Percentiles rank a stretch among this genome's conserved stretches.
Evolutionary conservation across 164 flowering plant species (phyloP).

Genomic region (Amborella trichopoda): DNA sequence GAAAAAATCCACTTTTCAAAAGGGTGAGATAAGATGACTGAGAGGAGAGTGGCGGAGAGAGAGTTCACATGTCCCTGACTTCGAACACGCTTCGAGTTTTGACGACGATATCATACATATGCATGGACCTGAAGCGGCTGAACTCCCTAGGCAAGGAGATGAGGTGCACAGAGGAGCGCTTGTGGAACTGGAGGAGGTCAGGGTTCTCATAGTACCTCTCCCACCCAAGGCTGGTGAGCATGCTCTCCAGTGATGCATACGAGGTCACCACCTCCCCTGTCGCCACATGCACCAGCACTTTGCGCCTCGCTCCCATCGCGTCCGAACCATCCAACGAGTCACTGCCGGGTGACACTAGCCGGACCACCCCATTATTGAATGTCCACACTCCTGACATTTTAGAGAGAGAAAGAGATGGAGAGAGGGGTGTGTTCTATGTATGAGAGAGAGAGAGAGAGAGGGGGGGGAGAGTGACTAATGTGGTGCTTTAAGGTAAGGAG

Average conservation of each 20-base stretch:
- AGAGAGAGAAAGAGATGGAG: too few relatives aligned
- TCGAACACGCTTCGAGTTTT: slow-evolving; percentile 62
- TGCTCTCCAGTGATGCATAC: slow-evolving; percentile 38
- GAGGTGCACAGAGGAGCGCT: slow-evolving; percentile 59
- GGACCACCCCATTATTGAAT: slow-evolving; percentile 68
- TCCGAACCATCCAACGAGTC: slow-evolving; percentile 17
- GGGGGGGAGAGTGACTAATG: too few relatives aligned
- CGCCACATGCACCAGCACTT: slow-evolving; percentile 47
- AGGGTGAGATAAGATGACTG: not conserved
- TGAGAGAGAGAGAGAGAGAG: too few relatives aligned
- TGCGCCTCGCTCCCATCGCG: slow-evolving; percentile 20
- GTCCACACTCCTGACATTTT: slow-evolving; percentile 98
- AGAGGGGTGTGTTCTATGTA: too few relatives aligned
- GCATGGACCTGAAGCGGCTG: slow-evolving; percentile 58
- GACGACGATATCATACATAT: slow-evolving; percentile 87
- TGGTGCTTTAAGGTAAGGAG: too few relatives aligned
- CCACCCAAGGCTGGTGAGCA: slow-evolving; percentile 63
- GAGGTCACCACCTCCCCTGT: slow-evolving; percentile 56
- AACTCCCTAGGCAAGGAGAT: slow-evolving; percentile 87
- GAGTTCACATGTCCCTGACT: slow-evolving; percentile 43
- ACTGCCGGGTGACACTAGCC: slow-evolving; percentile 44
- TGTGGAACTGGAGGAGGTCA: slow-evolving; percentile 79
- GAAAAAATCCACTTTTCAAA: too few relatives aligned
- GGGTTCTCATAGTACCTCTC: slow-evolving; percentile 80
- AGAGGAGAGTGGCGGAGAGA: not conserved